A percentile compares a stretch with the other conserved stretches of the same genome.
Conservation (phyloP, 2,329 filamentous ascomycete species). For the Colletotrichum chlorophyti region DNA sequence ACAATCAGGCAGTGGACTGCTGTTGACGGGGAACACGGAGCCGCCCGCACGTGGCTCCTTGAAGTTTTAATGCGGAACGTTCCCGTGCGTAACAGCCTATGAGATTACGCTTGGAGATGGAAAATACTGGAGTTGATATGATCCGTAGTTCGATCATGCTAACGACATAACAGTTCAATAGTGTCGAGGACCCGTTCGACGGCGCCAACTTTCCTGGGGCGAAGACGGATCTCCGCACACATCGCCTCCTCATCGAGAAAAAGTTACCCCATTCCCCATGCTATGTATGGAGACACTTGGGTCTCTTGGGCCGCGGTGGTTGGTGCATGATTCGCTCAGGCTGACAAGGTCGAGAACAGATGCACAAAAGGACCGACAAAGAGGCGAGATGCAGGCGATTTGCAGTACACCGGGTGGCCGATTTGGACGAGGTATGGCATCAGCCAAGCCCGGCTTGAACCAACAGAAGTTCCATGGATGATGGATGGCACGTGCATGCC, state of each 20-base stretch:
- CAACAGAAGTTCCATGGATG: background rate
- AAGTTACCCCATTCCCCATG: constrained; percentile 7
- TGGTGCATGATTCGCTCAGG: constrained; percentile 3
- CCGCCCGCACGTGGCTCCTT: constrained; percentile 18
- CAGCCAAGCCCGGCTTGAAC: constrained; percentile 14
- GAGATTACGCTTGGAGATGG: background rate
- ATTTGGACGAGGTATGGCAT: constrained; percentile 3
- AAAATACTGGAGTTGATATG: background rate
- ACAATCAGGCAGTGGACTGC: constrained; percentile 3
- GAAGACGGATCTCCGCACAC: constrained; percentile 11
- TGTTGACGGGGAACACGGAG: constrained; percentile 18
- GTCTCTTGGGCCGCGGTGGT: background rate
- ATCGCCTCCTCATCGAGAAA: constrained; percentile 5
- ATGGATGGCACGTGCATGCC: constrained; percentile 7
- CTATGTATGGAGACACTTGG: background rate
- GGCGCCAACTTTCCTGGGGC: background rate
- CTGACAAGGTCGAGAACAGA: background rate
- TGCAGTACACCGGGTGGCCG: background rate
- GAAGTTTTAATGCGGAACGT: background rate
- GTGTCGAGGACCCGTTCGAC: background rate
- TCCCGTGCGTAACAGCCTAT: too few relatives aligned
- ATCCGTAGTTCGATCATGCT: background rate
- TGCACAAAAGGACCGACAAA: constrained; percentile 7
- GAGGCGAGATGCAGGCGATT: background rate
- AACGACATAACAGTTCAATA: background rate